Evolutionary conservation across 495 filamentous ascomycete species (phyloP), one percentile per base, ranked within the genome.

Genomic region (Hypoxylon fuscum): DNA sequence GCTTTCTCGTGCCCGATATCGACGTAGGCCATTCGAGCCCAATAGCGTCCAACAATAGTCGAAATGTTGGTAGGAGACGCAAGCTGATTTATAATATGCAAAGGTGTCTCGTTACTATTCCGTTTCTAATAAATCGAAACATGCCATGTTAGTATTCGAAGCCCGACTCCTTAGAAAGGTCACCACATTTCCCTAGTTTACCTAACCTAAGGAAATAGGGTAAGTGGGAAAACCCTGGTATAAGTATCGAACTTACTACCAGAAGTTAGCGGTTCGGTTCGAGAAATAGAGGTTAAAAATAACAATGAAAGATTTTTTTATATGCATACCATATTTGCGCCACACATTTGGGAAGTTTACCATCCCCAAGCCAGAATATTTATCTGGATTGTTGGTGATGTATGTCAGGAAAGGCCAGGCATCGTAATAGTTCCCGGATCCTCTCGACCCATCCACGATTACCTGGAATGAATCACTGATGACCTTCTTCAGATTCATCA

Each of bases 21-120:
- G 3, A 77, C 74, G 29, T 75, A 78, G 0, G 78, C 78, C 77
- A 79, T 81, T 3, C 76, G 64, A 15, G 77, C 78, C 77, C 77
- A 79, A 62, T 79, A 81, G 11, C 76, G 65, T 2, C 64, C 77
- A 21, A 81, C 73, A 8, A 81, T 50, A 7, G 69, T 61, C 57
- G 79, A 77, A 32, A 78, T 72, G 31, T 55, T 71, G 1, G 57
- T 55, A 8, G 66, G 56, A 8, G 62, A 51, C 41, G 67, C 61
- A 38, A 75, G 29, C 35, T 76, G 68, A n/a, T 74, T 74, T 2
- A 79, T 51, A 20, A 74, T 59, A 25, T 79, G 76, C 11, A 79
- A 66, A 31, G 77, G 78, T 22, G 77, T 79, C 56, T 79, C 77
- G 58, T 79, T 74, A 64, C 75, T 78, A 38, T 72, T 61, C 5